A percentile compares a stretch with the other conserved stretches of the same genome.
phyloP scores from a whole-genome alignment of 192 early-diverging fungal genomes.

The Entophlyctis luteolus region DNA sequence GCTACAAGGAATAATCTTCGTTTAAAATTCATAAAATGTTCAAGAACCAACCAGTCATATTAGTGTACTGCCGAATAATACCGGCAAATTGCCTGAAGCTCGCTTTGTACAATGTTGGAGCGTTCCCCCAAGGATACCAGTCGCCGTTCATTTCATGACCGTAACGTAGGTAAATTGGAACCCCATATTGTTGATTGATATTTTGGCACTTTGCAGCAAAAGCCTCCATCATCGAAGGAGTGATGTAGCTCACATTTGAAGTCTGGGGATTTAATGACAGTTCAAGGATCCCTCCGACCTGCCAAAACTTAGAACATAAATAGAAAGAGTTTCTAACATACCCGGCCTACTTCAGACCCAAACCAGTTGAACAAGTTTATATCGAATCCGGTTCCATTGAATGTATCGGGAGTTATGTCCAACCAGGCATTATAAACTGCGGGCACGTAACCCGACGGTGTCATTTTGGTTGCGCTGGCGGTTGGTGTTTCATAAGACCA shows the following conservation, averaged over 20 bases:
- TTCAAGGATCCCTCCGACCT: conserved; percentile 35
- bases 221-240: conserved; percentile 20
- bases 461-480: conserved; percentile 3
- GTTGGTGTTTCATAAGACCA: conserved; percentile 15
- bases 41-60: conserved; percentile 37
- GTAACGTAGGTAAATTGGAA: conserved; percentile 44
- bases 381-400: conserved; percentile 18
- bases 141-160: conserved; percentile 49
- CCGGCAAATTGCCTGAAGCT: conserved; percentile 26
- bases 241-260: conserved; percentile 15
- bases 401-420: conserved; percentile 4
- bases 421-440: conserved; percentile 36
- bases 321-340: background rate
- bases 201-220: conserved; percentile 27
- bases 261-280: conserved; percentile 33
- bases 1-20: conserved; percentile 14
- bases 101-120: conserved; percentile 26
- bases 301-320: background rate
- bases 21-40: background rate
- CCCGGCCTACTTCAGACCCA: conserved; percentile 24
- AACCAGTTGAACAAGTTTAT: conserved; percentile 36
- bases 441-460: conserved; percentile 1
- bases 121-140: conserved; percentile 25
- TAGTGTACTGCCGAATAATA: conserved; percentile 34
- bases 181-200: conserved; percentile 35